Evolutionary conservation across 176 grass and related monocot species (phyloP).

Genomic region (Panicum miliaceum): DNA sequence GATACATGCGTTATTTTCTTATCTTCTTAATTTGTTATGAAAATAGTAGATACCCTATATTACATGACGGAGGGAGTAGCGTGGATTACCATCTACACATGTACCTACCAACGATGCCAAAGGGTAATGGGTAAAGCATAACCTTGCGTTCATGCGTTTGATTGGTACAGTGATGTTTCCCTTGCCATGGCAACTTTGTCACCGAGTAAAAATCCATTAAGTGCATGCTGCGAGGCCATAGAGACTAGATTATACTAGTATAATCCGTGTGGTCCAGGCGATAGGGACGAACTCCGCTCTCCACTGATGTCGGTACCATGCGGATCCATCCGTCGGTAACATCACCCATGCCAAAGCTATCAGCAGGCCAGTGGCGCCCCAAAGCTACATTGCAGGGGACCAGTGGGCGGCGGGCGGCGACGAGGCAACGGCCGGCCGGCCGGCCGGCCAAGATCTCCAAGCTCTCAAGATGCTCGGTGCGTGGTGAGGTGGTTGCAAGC

Average conservation of each 20-base stretch:
- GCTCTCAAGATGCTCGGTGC: background rate
- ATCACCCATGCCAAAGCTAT: background rate
- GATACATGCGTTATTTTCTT: too few relatives aligned
- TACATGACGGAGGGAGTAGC: too few relatives aligned
- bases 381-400: constrained; percentile 40
- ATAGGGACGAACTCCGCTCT: constrained; percentile 9
- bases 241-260: background rate
- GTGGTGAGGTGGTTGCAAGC: background rate
- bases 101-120: too few relatives aligned
- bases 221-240: background rate
- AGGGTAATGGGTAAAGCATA: too few relatives aligned
- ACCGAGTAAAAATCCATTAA: background rate
- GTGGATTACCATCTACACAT: too few relatives aligned
- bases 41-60: too few relatives aligned
- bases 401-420: background rate
- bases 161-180: too few relatives aligned
- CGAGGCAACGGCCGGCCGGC: background rate
- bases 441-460: constrained; percentile 18
- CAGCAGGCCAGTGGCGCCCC: background rate
- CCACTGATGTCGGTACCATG: background rate
- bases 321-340: background rate
- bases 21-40: too few relatives aligned
- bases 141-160: too few relatives aligned
- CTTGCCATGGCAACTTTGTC: background rate
- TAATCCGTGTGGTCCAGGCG: background rate